Percentiles rank a stretch among this genome's conserved stretches.
Conservation (phyloP, 768 basidiomycete genomes). For the Psilocybe subaeruginosa region DNA sequence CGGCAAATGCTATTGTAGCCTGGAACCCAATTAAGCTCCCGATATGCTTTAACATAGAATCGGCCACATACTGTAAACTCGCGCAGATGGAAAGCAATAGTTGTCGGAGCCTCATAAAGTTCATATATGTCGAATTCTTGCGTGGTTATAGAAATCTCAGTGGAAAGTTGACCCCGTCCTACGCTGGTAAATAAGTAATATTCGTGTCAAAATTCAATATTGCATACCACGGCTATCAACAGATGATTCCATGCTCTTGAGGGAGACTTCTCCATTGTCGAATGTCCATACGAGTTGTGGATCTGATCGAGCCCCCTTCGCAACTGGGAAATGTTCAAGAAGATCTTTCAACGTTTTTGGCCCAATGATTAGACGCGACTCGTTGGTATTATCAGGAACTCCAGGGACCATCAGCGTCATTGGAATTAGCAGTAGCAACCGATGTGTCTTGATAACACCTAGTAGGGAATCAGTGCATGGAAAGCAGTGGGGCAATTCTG, state of each 20-base stretch:
- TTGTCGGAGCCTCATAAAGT: slow-evolving; percentile 61
- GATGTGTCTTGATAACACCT: slow-evolving; percentile 87
- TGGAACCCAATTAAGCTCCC: slow-evolving; percentile 25
- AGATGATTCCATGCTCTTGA: slow-evolving; percentile 70
- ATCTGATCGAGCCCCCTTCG: slow-evolving; percentile 66
- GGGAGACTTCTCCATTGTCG: slow-evolving; percentile 62
- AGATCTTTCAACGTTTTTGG: slow-evolving; percentile 76
- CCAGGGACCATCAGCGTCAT: slow-evolving; percentile 66
- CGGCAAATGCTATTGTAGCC: slow-evolving; percentile 83
- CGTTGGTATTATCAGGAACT: slow-evolving; percentile 56
- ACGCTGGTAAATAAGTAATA: neutral
- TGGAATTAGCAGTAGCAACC: slow-evolving; percentile 61
- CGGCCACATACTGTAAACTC: slow-evolving; percentile 71
- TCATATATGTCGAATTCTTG: slow-evolving; percentile 85
- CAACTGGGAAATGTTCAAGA: slow-evolving; percentile 77
- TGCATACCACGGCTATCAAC: slow-evolving; percentile 63
- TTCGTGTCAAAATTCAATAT: neutral
- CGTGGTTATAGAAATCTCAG: slow-evolving; percentile 74
- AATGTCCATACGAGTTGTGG: slow-evolving; percentile 87
- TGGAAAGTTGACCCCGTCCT: slow-evolving; percentile 69
- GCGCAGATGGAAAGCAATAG: slow-evolving; percentile 78
- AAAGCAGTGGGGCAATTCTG: neutral
- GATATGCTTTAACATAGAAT: neutral
- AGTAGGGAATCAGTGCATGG: slow-evolving; percentile 1
- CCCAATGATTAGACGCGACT: slow-evolving; percentile 73